Conservation (phyloP, 192 early-diverging fungal genomes). For the Chytriomyces hyalinus region DNA sequence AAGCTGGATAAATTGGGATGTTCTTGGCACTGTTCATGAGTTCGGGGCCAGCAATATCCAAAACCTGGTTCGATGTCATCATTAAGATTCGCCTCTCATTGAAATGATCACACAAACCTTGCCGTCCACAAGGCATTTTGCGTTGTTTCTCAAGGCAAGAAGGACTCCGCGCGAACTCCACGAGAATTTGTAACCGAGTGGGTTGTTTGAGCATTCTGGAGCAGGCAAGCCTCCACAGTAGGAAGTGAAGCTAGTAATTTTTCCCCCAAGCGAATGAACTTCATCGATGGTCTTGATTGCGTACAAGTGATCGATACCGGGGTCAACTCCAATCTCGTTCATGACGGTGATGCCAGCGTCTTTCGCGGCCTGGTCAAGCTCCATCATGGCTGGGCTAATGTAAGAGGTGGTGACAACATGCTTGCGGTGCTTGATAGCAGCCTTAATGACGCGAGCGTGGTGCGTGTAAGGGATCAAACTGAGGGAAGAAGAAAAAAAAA, state of each 20-base stretch:
- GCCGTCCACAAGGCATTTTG: conserved; percentile 80
- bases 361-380: conserved; percentile 73
- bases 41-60: conserved; percentile 68
- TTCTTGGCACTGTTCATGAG: conserved; percentile 74
- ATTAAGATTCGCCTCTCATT: not conserved
- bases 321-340: conserved; percentile 98
- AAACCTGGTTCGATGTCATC: conserved; percentile 45
- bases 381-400: conserved; percentile 89
- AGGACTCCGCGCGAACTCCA: conserved; percentile 99
- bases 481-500: not conserved
- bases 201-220: conserved; percentile 88
- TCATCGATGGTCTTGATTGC: conserved; percentile 95
- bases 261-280: conserved; percentile 74
- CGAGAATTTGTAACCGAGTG: conserved; percentile 95
- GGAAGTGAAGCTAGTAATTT: conserved; percentile 80
- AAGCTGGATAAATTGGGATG: conserved; percentile 85
- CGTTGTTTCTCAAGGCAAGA: conserved; percentile 91
- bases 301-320: conserved; percentile 95
- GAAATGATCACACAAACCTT: conserved; percentile 48
- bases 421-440: conserved; percentile 81
- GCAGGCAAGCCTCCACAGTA: conserved; percentile 96
- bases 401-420: conserved; percentile 97
- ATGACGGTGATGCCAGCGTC: conserved; percentile 84
- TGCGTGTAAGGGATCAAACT: conserved; percentile 74
- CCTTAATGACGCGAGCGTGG: conserved; percentile 76